Evolutionary conservation across 2,329 filamentous ascomycete species (phyloP).

Genomic region (Fonsecaea erecta): DNA sequence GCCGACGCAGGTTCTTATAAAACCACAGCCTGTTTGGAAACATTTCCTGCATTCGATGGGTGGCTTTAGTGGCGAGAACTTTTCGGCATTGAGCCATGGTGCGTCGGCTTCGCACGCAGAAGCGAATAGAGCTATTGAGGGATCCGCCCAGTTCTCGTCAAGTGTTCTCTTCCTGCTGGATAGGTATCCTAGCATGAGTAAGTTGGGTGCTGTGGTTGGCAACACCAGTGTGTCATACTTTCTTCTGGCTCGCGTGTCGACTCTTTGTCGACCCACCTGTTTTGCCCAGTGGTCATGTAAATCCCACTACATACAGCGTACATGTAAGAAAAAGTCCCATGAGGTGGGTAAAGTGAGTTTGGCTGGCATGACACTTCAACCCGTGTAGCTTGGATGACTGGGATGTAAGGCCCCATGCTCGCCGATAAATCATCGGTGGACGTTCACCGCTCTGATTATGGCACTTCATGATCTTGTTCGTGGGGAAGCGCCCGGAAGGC

Average conservation of each 20-base stretch:
- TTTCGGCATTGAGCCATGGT: background rate
- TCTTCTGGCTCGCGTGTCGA: background rate
- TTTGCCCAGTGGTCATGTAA: background rate
- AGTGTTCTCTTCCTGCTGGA: background rate
- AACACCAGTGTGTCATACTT: conserved; percentile 1
- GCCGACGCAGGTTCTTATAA: background rate
- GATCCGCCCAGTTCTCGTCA: background rate
- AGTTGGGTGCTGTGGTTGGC: background rate
- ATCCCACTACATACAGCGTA: background rate
- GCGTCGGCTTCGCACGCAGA: background rate
- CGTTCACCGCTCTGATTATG: conserved; percentile 6
- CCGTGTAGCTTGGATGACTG: background rate
- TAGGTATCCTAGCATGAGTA: background rate
- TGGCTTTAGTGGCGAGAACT: background rate
- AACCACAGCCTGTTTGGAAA: conserved; percentile 3
- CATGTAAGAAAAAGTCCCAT: conserved; percentile 10
- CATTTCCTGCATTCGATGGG: conserved; percentile 1
- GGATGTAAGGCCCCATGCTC: background rate
- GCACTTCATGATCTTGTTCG: background rate
- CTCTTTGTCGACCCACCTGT: background rate
- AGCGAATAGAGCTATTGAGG: background rate
- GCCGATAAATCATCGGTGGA: background rate
- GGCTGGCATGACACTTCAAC: background rate
- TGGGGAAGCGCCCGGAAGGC: background rate
- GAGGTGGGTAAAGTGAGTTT: background rate